Conservation (phyloP, 148 eudicot genomes). For the Silene conica region DNA sequence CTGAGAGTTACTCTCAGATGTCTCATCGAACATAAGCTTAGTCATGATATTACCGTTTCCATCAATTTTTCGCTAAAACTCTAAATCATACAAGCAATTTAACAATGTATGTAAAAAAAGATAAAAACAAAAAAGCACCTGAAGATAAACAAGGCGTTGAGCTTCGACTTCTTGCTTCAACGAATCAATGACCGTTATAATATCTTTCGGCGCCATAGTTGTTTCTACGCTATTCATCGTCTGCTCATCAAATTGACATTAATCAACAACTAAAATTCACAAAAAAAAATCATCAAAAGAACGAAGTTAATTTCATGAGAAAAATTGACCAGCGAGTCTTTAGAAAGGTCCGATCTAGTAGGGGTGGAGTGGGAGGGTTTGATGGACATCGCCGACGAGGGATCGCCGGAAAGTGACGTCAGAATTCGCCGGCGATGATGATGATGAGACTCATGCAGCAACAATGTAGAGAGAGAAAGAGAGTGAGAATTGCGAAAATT, state of each 20-base stretch:
- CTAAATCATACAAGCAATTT: not conserved
- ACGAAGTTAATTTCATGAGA: not conserved
- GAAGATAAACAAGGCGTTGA: slow-evolving; percentile 49
- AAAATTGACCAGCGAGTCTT: slow-evolving; percentile 21
- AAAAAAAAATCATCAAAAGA: not conserved
- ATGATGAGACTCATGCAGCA: slow-evolving; percentile 16
- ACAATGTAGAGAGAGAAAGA: slow-evolving; percentile 11
- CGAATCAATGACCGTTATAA: slow-evolving; percentile 56
- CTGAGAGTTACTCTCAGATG: not conserved
- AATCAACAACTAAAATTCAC: not conserved
- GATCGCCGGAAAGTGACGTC: not conserved
- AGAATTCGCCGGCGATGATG: slow-evolving; percentile 1
- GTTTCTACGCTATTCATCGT: slow-evolving; percentile 22
- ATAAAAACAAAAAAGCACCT: slow-evolving; percentile 38
- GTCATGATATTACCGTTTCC: not conserved
- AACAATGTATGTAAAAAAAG: not conserved
- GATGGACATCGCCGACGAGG: slow-evolving; percentile 27
- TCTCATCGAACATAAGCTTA: not conserved
- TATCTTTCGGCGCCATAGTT: slow-evolving; percentile 34
- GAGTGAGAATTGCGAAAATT: not conserved
- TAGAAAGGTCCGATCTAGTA: slow-evolving; percentile 27
- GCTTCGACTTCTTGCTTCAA: slow-evolving; percentile 62
- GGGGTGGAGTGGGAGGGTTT: slow-evolving; percentile 24
- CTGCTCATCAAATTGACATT: slow-evolving; percentile 27
- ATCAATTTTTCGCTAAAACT: not conserved